These are phyloP conservation scores for Auxenochlorella pyrenoidosa DNA, from an alignment of 139 green algal species.

Conservation along the genomic window DNA sequence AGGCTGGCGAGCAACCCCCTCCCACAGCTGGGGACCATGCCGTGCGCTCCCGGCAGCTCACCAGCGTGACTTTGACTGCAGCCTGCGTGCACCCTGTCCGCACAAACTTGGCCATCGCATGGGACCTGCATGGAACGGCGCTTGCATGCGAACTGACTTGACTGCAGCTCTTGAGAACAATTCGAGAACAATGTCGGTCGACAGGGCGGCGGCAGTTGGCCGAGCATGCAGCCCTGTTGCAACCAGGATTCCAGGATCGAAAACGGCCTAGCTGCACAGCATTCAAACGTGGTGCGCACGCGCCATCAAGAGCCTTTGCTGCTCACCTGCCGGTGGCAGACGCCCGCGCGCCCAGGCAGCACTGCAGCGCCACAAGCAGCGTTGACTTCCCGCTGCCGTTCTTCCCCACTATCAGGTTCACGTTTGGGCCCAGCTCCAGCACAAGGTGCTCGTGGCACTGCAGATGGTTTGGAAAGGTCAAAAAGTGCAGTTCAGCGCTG, in stretches of 20 bases:
- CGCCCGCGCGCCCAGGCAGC: conserved; percentile 64
- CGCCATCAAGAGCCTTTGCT: too few relatives aligned
- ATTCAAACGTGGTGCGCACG: too few relatives aligned
- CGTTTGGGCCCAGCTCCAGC: conserved; percentile 40
- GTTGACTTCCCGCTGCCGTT: conserved; percentile 51
- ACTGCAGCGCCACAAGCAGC: conserved; percentile 64
- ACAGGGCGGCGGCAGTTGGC: too few relatives aligned
- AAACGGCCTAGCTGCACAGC: too few relatives aligned
- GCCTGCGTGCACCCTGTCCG: conserved; percentile 25
- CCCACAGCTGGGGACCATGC: background rate
- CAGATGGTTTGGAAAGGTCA: background rate
- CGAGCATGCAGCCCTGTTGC: too few relatives aligned
- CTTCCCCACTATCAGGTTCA: conserved; percentile 32
- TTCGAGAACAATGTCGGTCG: too few relatives aligned
- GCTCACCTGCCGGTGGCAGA: background rate
- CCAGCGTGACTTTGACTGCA: conserved; percentile 62
- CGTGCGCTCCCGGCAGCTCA: too few relatives aligned
- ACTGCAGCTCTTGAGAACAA: too few relatives aligned
- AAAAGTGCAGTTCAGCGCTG: too few relatives aligned
- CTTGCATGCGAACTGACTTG: too few relatives aligned
- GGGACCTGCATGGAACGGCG: background rate
- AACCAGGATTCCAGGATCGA: too few relatives aligned
- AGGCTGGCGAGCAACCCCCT: too few relatives aligned
- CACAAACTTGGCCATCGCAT: conserved; percentile 18
- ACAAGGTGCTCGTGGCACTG: conserved; percentile 46